These are phyloP conservation scores for Ophiostoma perfectum DNA, from an alignment of 2,329 filamentous ascomycete genomes.

Conservation along the genomic window DNA sequence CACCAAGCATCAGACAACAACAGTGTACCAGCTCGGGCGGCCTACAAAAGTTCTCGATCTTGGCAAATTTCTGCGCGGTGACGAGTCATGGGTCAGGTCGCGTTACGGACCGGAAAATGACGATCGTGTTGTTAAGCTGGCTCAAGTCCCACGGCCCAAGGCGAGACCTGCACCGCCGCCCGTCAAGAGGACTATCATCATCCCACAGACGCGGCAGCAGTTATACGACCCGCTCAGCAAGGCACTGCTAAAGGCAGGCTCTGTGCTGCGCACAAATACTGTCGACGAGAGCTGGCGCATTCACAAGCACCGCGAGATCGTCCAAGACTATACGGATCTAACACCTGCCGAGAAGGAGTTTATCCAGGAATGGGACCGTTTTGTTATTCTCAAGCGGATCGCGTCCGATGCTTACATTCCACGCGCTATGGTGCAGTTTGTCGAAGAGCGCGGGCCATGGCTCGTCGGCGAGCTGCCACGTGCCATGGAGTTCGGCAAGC, in stretches of 20 bases:
- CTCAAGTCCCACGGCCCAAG: not conserved
- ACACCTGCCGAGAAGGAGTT: constrained; percentile 52
- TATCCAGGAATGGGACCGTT: constrained; percentile 54
- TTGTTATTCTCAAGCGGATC: constrained; percentile 47
- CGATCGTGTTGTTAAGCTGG: constrained; percentile 23
- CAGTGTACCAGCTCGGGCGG: constrained; percentile 40
- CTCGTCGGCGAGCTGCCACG: constrained; percentile 45
- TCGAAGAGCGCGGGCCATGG: constrained; percentile 48
- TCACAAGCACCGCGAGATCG: constrained; percentile 54
- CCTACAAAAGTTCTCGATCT: constrained; percentile 43
- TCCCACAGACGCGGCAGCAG: constrained; percentile 47
- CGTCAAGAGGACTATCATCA: not conserved
- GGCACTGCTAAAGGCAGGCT: constrained; percentile 45
- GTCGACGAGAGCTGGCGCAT: constrained; percentile 50
- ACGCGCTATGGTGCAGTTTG: constrained; percentile 48
- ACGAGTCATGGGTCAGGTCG: constrained; percentile 43
- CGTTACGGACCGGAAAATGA: constrained; percentile 40
- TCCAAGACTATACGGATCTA: constrained; percentile 54
- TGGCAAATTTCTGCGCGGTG: constrained; percentile 41
- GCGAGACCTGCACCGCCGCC: not conserved
- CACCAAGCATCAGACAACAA: constrained; percentile 36
- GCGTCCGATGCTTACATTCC: constrained; percentile 50
- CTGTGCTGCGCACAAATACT: constrained; percentile 40
- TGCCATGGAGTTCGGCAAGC: constrained; percentile 51
- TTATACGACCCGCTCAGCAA: constrained; percentile 56